Percentiles rank a stretch among this genome's conserved stretches.
phyloP scores from a whole-genome alignment of 2,329 filamentous ascomycete species.

The Torrubiella hemipterigena region DNA sequence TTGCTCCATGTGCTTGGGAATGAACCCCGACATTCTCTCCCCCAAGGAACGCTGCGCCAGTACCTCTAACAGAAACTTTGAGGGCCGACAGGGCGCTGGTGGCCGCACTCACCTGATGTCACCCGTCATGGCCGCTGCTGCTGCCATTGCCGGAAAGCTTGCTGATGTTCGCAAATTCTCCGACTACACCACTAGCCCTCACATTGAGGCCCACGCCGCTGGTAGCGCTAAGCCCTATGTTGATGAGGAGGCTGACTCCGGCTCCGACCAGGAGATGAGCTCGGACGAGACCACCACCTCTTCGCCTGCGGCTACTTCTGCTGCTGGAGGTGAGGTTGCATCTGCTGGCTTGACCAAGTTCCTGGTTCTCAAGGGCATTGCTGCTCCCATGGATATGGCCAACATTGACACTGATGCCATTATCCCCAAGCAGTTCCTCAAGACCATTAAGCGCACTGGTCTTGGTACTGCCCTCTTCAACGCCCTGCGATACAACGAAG shows the following conservation, averaged over 20 bases:
- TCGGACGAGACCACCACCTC: slow-evolving; percentile 51
- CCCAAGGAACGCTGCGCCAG: slow-evolving; percentile 89
- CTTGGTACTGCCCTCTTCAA: slow-evolving; percentile 83
- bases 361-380: slow-evolving; percentile 70
- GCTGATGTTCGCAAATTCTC: slow-evolving; percentile 79
- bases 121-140: slow-evolving; percentile 89
- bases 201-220: slow-evolving; percentile 44
- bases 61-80: slow-evolving; percentile 95
- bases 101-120: slow-evolving; percentile 94
- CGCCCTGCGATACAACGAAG: slow-evolving; percentile 63
- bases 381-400: slow-evolving; percentile 72
- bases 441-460: slow-evolving; percentile 96
- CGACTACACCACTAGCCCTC: slow-evolving; percentile 42
- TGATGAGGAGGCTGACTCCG: slow-evolving; percentile 41
- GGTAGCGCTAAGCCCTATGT: slow-evolving; percentile 31
- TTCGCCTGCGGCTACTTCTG: slow-evolving; percentile 51
- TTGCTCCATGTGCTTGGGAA: slow-evolving; percentile 97
- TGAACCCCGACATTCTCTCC: slow-evolving; percentile 96
- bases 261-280: slow-evolving; percentile 39
- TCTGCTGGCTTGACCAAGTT: slow-evolving; percentile 71
- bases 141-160: slow-evolving; percentile 80
- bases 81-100: slow-evolving; percentile 85
- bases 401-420: slow-evolving; percentile 99
- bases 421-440: slow-evolving; percentile 98
- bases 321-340: slow-evolving; percentile 24